Evolutionary conservation across 169 alveolate genomes (phyloP).

Genomic region (Ichthyophthirius multifiliis): DNA sequence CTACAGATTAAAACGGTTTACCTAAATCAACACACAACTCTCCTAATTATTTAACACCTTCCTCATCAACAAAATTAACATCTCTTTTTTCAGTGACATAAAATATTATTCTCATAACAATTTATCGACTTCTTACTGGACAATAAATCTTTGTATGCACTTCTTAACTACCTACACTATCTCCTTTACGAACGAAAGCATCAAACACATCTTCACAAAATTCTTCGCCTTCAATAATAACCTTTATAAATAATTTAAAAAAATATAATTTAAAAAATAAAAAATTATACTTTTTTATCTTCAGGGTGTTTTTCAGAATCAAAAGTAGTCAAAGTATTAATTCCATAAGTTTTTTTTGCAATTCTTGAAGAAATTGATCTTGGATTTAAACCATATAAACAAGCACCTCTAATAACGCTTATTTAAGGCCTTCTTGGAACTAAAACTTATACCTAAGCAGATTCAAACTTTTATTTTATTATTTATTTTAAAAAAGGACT

Average conservation of each 20-base stretch:
- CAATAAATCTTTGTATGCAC: slow-evolving; percentile 85
- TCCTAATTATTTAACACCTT: slow-evolving; percentile 79
- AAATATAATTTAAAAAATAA: neutral
- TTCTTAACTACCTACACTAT: slow-evolving; percentile 85
- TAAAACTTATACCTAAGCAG: slow-evolving; percentile 63
- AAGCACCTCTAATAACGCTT: slow-evolving; percentile 88
- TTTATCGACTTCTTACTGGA: slow-evolving; percentile 86
- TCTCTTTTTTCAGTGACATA: slow-evolving; percentile 79
- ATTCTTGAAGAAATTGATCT: slow-evolving; percentile 83
- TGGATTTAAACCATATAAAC: slow-evolving; percentile 87
- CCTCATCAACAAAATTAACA: slow-evolving; percentile 85
- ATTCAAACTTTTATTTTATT: slow-evolving; percentile 77
- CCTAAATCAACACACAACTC: slow-evolving; percentile 86
- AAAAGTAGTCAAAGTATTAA: slow-evolving; percentile 86
- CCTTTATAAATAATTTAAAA: neutral
- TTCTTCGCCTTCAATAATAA: slow-evolving; percentile 88
- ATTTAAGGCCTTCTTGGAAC: slow-evolving; percentile 88
- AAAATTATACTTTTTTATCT: slow-evolving; percentile 60
- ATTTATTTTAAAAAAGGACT: slow-evolving; percentile 82
- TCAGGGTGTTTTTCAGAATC: slow-evolving; percentile 88
- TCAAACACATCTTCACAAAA: slow-evolving; percentile 91
- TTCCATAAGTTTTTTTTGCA: slow-evolving; percentile 88
- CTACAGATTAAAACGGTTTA: slow-evolving; percentile 75
- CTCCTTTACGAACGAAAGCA: slow-evolving; percentile 84
- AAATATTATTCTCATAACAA: slow-evolving; percentile 86